Evolutionary conservation across 257 asterid species (phyloP).

Genomic region (Fraxinus excelsior): DNA sequence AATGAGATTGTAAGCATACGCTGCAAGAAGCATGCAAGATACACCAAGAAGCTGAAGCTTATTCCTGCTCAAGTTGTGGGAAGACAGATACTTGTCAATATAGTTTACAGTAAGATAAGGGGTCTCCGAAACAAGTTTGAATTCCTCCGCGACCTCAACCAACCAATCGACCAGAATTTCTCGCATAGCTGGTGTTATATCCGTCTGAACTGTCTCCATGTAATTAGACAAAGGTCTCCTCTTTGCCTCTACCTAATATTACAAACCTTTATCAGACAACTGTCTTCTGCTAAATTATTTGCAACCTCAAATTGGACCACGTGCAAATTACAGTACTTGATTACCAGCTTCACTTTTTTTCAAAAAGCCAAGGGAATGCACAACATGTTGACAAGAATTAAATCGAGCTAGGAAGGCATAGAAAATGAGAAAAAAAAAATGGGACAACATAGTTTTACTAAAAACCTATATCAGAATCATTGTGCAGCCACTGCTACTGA

Average conservation of each 20-base stretch:
- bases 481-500: neutral
- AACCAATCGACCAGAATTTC: slow-evolving; percentile 81
- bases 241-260: slow-evolving; percentile 59
- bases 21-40: slow-evolving; percentile 85
- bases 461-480: neutral
- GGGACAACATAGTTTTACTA: neutral
- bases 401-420: neutral
- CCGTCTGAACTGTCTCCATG: slow-evolving; percentile 74
- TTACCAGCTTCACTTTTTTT: neutral
- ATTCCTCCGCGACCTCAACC: slow-evolving; percentile 86
- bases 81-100: slow-evolving; percentile 72
- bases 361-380: neutral
- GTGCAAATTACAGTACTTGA: neutral
- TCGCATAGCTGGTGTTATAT: slow-evolving; percentile 67
- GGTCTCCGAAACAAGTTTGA: slow-evolving; percentile 76
- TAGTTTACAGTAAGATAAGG: slow-evolving; percentile 65
- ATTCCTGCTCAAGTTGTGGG: slow-evolving; percentile 46
- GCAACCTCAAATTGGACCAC: neutral
- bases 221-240: slow-evolving; percentile 72
- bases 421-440: neutral
- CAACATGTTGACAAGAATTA: neutral
- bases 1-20: slow-evolving; percentile 51
- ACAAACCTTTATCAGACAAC: slow-evolving; percentile 30
- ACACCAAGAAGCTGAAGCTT: slow-evolving; percentile 96
- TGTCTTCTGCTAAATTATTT: neutral